Base-by-base conservation (phyloP, 192 early-diverging fungal genomes). In the Coemansia sp. region DNA sequence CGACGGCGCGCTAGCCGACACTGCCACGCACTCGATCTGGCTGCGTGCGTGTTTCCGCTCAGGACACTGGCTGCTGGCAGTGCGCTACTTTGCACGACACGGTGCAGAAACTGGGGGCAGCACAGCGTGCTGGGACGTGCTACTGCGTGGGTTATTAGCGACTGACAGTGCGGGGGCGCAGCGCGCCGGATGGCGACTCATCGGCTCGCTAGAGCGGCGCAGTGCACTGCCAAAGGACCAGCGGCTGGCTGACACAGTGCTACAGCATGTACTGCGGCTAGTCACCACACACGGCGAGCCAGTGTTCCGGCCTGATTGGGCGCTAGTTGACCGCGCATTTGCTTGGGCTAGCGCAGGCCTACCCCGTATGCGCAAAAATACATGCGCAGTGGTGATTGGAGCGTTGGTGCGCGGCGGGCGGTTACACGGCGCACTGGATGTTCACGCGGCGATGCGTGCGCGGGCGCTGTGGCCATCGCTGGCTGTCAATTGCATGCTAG, bases 401-500 rank as follows among this genome's bases (percentile, higher is more conserved):
- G 54, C 68, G 8, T 56, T 74, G 50, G 44, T 80, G 10, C 26
- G 38, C 2, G 54, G 56, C 9, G 65, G 44, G 1, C 58, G 56
- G 9, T 31, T 68, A 0, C 22, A 57, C 12, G 28, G 58, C 16
- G 77, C 77, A 6, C 58, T 80, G 50, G 77, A 69, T 5, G 31
- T 74, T 10, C 65, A 74, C 41, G 44, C 47, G 2, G 14, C 51
- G 24, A 74, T 80, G 77, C 7, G 34, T 26, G 12, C 28, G 3
- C 55, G 61, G 49, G 44, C 54, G 23, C 52, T 80, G 50, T 61
- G 68, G 62, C 71, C 71, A 30, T 26, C 71, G n/a, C 56, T 52
- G 32, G 56, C 77, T 1, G 44, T 80, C 44, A 74, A 71, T 49
- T 74, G 71, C 67, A 80, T 80, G 77, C 10, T 80, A 7, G 71